Evolutionary conservation across 352 stramenopile species (phyloP).

Genomic region (Globisporangium takayamanum): DNA sequence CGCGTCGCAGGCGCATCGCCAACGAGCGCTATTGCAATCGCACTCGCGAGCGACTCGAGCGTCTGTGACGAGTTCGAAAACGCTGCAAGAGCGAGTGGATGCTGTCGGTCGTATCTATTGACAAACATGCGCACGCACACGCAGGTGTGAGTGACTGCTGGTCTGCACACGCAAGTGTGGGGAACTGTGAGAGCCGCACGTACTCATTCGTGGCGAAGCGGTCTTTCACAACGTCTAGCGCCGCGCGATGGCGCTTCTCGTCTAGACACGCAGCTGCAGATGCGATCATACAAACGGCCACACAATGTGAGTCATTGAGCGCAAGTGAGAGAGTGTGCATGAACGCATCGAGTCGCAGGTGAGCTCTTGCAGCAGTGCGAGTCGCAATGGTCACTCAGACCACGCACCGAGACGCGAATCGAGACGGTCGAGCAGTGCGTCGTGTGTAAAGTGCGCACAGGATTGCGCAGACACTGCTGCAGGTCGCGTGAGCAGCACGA

Average conservation of each 20-base stretch:
- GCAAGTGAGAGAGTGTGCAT: background rate
- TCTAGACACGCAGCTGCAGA: conserved; percentile 24
- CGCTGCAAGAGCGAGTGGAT: conserved; percentile 42
- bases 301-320: background rate
- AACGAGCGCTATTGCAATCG: conserved; percentile 9
- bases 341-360: no score
- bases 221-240: conserved; percentile 35
- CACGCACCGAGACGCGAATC: conserved; percentile 31
- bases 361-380: background rate
- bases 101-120: conserved; percentile 29
- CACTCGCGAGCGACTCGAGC: conserved; percentile 9
- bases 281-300: background rate
- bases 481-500: conserved; percentile 13
- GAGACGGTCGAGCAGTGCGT: conserved; percentile 38
- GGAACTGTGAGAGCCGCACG: background rate
- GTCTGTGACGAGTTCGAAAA: conserved; percentile 41
- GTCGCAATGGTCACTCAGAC: background rate
- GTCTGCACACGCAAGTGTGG: background rate
- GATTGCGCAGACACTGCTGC: conserved; percentile 11
- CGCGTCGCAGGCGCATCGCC: background rate
- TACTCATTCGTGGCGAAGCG: conserved; percentile 46
- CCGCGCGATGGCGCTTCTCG: conserved; percentile 14
- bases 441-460: conserved; percentile 28
- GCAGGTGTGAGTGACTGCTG: background rate
- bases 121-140: background rate